Conservation (phyloP, 345 rosid species). For the Hibiscus syriacus region DNA sequence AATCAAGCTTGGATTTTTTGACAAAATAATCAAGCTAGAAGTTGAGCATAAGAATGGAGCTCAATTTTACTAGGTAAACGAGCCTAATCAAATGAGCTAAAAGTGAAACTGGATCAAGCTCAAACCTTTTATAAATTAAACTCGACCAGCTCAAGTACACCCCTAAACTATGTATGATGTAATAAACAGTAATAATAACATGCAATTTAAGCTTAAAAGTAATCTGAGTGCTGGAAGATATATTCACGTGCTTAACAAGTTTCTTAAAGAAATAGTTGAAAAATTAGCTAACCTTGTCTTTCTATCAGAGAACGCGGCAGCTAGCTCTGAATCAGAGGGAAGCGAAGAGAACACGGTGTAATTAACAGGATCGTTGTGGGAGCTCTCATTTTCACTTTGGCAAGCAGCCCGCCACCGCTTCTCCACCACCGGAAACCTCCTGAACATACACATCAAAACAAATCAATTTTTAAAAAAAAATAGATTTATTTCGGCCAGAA, state of each 20-base stretch:
- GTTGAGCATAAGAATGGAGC: not conserved
- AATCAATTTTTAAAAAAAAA: not conserved
- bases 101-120: not conserved
- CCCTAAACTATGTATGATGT: not conserved
- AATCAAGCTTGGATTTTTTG: not conserved
- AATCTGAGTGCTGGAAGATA: not conserved
- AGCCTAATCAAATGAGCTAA: not conserved
- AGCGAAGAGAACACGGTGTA: constrained; percentile 27
- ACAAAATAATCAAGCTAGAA: not conserved
- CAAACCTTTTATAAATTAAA: not conserved
- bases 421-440: constrained; percentile 92
- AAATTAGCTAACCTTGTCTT: constrained; percentile 41
- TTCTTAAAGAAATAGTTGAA: not conserved
- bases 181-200: not conserved
- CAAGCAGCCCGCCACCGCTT: constrained; percentile 64
- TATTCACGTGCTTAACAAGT: not conserved
- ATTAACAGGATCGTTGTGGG: constrained; percentile 23
- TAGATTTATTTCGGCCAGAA: no score
- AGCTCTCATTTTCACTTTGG: constrained; percentile 34
- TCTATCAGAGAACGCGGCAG: constrained; percentile 53
- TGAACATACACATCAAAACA: constrained; percentile 8
- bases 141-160: not conserved
- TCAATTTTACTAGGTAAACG: not conserved
- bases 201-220: constrained; percentile 4
- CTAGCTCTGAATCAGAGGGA: constrained; percentile 63